These are phyloP conservation scores for Boletus pseudo-olivaceus DNA, from an alignment of 768 basidiomycete genomes.

Conservation along the genomic window DNA sequence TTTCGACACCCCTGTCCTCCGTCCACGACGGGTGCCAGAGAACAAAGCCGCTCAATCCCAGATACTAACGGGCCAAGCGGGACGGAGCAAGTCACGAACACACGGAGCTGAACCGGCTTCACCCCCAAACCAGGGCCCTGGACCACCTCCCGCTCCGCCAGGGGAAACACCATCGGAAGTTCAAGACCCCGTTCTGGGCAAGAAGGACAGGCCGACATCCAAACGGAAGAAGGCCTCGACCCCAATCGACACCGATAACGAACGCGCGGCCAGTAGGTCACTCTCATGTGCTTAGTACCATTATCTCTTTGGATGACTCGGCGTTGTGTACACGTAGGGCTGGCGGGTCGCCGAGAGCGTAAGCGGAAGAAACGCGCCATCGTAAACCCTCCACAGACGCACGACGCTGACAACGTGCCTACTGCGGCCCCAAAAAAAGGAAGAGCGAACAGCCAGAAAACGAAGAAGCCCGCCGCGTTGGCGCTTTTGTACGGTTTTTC, in stretches of 20 bases:
- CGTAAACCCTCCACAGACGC: constrained; percentile 30
- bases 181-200: constrained; percentile 3
- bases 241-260: constrained; percentile 29
- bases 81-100: background rate
- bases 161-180: background rate
- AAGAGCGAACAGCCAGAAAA: constrained; percentile 16
- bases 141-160: background rate
- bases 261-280: constrained; percentile 36
- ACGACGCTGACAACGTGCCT: constrained; percentile 3
- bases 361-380: constrained; percentile 58
- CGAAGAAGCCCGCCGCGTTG: constrained; percentile 28
- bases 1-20: constrained; percentile 56
- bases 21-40: constrained; percentile 42
- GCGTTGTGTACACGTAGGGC: constrained; percentile 38
- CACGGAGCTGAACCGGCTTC: background rate
- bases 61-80: background rate
- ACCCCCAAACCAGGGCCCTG: background rate
- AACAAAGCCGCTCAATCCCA: constrained; percentile 6
- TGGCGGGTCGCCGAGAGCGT: constrained; percentile 61
- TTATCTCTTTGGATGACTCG: background rate
- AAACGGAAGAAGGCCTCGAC: constrained; percentile 19
- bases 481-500: constrained; percentile 38
- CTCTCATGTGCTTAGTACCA: background rate
- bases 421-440: constrained; percentile 6
- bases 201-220: constrained; percentile 24